phyloP scores from a whole-genome alignment of 208 protist species.

The Wallacemonas sp. region DNA sequence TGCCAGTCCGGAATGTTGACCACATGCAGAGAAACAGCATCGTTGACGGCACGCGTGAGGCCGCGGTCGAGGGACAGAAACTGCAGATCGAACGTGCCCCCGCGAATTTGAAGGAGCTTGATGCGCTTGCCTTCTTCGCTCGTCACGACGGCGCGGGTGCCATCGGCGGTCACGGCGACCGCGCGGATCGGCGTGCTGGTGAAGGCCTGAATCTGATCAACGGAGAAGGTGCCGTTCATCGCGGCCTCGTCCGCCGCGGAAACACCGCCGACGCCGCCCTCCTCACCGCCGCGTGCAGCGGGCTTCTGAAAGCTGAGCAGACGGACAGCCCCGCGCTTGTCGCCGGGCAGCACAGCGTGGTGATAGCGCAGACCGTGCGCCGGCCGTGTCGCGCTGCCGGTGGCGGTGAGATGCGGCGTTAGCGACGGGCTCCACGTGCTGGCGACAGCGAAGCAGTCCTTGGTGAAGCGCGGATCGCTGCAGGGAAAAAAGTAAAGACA shows the following conservation, averaged over 20 bases:
- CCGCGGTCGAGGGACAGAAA: slow-evolving; percentile 43
- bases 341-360: slow-evolving; percentile 48
- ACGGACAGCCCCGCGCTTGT: slow-evolving; percentile 42
- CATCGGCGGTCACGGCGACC: slow-evolving; percentile 62
- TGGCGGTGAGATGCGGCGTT: slow-evolving; percentile 27
- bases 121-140: slow-evolving; percentile 59
- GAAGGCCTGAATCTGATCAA: slow-evolving; percentile 17
- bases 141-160: slow-evolving; percentile 56
- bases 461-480: slow-evolving; percentile 19
- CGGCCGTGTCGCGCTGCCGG: neutral
- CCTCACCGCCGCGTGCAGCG: no score
- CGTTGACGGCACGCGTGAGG: slow-evolving; percentile 28
- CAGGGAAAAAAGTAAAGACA: slow-evolving; percentile 21
- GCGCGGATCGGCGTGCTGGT: slow-evolving; percentile 38
- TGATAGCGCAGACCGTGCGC: slow-evolving; percentile 17
- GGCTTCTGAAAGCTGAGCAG: slow-evolving; percentile 20
- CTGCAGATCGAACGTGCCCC: slow-evolving; percentile 34
- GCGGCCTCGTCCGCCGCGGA: neutral
- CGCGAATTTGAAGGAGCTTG: slow-evolving; percentile 49
- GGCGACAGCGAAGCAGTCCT: slow-evolving; percentile 44
- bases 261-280: no score
- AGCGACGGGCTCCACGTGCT: slow-evolving; percentile 25
- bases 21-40: slow-evolving; percentile 39
- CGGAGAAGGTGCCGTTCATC: neutral
- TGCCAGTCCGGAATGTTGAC: slow-evolving; percentile 20